Conservation (phyloP, 2,329 filamentous ascomycete genomes). For the Beauveria medogensis region DNA sequence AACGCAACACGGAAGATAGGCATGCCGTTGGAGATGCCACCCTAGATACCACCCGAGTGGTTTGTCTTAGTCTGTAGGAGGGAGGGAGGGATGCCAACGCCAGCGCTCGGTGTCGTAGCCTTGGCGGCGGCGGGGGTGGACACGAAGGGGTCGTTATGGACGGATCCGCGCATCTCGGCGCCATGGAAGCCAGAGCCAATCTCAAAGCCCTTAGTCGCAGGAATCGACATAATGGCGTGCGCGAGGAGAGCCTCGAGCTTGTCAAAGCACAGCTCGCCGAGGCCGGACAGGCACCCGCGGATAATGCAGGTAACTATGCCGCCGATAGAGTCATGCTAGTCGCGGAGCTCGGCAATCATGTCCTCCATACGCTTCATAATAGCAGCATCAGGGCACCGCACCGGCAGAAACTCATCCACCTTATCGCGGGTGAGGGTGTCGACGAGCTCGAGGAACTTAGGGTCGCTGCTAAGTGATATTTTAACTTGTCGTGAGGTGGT, state of each 20-base stretch:
- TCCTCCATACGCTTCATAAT: conserved; percentile 63
- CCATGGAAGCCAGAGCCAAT: conserved; percentile 89
- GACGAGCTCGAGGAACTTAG: conserved; percentile 67
- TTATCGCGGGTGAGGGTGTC: conserved; percentile 62
- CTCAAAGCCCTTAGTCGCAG: conserved; percentile 92
- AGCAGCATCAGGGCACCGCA: conserved; percentile 70
- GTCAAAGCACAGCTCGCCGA: conserved; percentile 92
- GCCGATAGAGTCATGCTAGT: conserved; percentile 80
- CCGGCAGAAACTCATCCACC: conserved; percentile 78
- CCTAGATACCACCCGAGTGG: conserved; percentile 91
- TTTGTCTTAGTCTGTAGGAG: conserved; percentile 82
- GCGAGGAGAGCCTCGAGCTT: conserved; percentile 88
- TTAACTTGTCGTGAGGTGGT: neutral
- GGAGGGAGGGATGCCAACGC: conserved; percentile 40
- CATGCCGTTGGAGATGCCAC: conserved; percentile 88
- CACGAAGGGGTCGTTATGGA: conserved; percentile 68
- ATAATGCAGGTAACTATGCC: conserved; percentile 94
- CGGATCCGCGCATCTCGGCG: conserved; percentile 76
- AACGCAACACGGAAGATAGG: conserved; percentile 87
- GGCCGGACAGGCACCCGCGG: conserved; percentile 71
- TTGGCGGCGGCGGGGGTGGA: conserved; percentile 17
- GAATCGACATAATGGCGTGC: conserved; percentile 92
- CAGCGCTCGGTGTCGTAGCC: neutral
- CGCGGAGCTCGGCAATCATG: conserved; percentile 67
- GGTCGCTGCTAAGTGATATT: conserved; percentile 56